Evolutionary conservation across 257 asterid species (phyloP).

Genomic region (Echites panduratus): DNA sequence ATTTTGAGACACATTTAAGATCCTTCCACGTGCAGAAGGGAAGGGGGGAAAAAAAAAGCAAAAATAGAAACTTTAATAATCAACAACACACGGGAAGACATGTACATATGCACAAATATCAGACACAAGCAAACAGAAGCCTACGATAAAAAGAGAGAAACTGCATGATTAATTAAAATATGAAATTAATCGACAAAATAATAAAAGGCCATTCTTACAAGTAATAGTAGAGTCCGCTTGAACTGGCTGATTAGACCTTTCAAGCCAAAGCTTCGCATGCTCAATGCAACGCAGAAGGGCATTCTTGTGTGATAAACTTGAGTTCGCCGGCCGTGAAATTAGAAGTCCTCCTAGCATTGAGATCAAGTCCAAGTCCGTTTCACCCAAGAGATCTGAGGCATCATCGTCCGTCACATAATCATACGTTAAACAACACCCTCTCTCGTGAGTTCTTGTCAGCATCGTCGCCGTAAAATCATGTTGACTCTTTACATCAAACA

Average conservation of each 20-base stretch:
- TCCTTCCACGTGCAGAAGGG: background rate
- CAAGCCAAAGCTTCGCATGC: conserved; percentile 71
- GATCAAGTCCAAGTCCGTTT: conserved; percentile 72
- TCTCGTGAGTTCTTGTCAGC: conserved; percentile 72
- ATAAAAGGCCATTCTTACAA: conserved; percentile 37
- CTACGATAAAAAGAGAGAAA: background rate
- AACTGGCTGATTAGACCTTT: conserved; percentile 49
- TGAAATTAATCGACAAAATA: background rate
- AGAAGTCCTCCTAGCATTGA: conserved; percentile 51
- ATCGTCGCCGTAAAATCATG: conserved; percentile 31
- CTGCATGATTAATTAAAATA: background rate
- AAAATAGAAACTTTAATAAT: background rate
- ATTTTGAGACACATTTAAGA: background rate
- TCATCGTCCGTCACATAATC: conserved; percentile 87
- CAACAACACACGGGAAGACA: background rate
- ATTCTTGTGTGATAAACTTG: conserved; percentile 61
- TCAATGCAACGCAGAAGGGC: conserved; percentile 61
- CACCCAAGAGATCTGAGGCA: conserved; percentile 52
- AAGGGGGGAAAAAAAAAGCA: background rate
- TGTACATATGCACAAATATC: background rate
- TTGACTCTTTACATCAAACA: conserved; percentile 67
- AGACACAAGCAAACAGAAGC: no score
- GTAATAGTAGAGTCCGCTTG: conserved; percentile 46
- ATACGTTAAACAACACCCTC: conserved; percentile 76
- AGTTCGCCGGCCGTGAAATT: conserved; percentile 59